Conservation (phyloP, 768 basidiomycete genomes). For the Epithele typhae region DNA sequence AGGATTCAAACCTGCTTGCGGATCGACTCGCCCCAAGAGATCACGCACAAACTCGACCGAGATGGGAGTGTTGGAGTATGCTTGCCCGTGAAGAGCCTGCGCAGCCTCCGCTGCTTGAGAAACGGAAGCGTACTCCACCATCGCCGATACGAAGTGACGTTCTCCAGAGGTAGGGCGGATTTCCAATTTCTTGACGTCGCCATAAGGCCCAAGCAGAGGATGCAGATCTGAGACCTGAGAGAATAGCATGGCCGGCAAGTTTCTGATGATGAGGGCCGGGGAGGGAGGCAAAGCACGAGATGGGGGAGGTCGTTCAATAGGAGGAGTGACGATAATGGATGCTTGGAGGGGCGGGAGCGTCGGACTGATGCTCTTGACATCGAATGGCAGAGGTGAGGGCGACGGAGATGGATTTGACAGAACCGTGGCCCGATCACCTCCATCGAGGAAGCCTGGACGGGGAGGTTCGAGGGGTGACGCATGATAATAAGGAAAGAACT, state of each 20-base stretch:
- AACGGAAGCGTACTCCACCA: conserved; percentile 59
- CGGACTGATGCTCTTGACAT: conserved; percentile 23
- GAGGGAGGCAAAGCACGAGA: conserved; percentile 7
- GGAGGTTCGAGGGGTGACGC: not conserved
- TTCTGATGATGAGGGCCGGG: conserved; percentile 50
- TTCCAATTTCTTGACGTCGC: conserved; percentile 59
- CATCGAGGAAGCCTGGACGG: conserved; percentile 67
- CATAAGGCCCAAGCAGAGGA: conserved; percentile 73
- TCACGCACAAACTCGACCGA: conserved; percentile 32
- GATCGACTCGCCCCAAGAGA: conserved; percentile 2
- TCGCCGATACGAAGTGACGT: conserved; percentile 41
- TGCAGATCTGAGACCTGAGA: conserved; percentile 62
- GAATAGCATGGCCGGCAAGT: conserved; percentile 64
- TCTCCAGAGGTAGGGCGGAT: conserved; percentile 37
- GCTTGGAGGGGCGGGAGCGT: conserved; percentile 19
- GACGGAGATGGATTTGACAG: conserved; percentile 44
- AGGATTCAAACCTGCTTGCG: conserved; percentile 28
- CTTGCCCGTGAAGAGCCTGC: conserved; percentile 55
- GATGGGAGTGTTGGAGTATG: conserved; percentile 48
- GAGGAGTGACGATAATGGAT: conserved; percentile 17
- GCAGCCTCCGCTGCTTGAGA: conserved; percentile 62
- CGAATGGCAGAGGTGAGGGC: conserved; percentile 24
- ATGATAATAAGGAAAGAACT: not conserved
- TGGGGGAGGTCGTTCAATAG: conserved; percentile 10
- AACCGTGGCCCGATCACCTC: conserved; percentile 69